These are phyloP conservation scores for Eruca vesicaria DNA, from an alignment of 441 rosid species.

Conservation along the genomic window DNA sequence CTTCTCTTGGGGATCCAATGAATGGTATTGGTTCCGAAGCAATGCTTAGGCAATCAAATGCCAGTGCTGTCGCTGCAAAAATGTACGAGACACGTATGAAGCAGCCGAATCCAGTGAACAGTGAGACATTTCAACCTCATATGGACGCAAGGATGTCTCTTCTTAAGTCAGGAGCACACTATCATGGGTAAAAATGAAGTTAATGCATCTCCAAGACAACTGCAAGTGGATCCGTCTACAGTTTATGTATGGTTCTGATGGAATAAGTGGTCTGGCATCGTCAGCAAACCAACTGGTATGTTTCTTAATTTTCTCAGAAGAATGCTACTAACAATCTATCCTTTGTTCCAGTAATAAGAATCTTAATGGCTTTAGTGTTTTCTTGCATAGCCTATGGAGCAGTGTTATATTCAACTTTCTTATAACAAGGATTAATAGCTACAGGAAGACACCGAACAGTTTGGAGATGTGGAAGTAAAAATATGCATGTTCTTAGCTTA, in stretches of 20 bases:
- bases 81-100: slow-evolving; percentile 87
- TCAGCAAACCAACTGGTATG: slow-evolving; percentile 70
- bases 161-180: slow-evolving; percentile 57
- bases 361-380: slow-evolving; percentile 4
- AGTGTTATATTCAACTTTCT: too few relatives aligned
- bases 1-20: slow-evolving; percentile 56
- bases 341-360: background rate
- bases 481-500: background rate
- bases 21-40: slow-evolving; percentile 68
- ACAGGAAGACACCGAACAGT: slow-evolving; percentile 79
- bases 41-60: slow-evolving; percentile 77
- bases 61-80: slow-evolving; percentile 81
- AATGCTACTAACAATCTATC: background rate
- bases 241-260: slow-evolving; percentile 70
- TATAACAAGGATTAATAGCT: slow-evolving; percentile 27
- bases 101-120: slow-evolving; percentile 64
- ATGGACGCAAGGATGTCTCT: slow-evolving; percentile 80
- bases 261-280: slow-evolving; percentile 60
- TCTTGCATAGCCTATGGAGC: background rate
- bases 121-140: slow-evolving; percentile 78
- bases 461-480: slow-evolving; percentile 79
- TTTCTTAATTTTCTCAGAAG: slow-evolving; percentile 19
- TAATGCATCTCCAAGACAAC: too few relatives aligned
- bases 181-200: too few relatives aligned
- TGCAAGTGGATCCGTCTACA: too few relatives aligned